Base-by-base conservation (phyloP, 805 yeast genomes). In the Sugiyamaella floridensis region DNA sequence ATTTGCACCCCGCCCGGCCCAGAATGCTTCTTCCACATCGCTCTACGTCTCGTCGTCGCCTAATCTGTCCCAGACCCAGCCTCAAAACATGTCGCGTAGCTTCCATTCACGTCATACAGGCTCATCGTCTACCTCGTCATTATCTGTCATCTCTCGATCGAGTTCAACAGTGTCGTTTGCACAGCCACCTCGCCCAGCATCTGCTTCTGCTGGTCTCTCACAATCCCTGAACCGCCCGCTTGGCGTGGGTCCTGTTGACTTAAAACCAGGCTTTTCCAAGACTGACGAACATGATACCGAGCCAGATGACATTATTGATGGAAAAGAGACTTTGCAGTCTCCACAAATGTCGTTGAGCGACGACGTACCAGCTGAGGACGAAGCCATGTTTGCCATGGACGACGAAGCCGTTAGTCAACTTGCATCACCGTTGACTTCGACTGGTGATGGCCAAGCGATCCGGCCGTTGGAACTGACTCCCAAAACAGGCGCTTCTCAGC, bases 1-100 rank as follows among this genome's bases (percentile, higher is more conserved):
- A 0, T 85, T 86, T 69, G 80, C 82, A 4, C 82, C 82, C 15
- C 57, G 63, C 10, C 63, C 61, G 9, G 19, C 22, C 8, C 34
- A 49, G 40, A 44, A 41, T 22, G 16, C 41, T 26, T 32, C 44
- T 41, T 10, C 43, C 43, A 15, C 42, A 45, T 43, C 48, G 26
- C 49, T 37, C 28, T 20, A 20, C 32, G 12, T 37, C 42, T 26
- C 37, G 12, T 16, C 43, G 2, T 41, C 43, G 43, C 43, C 43
- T 8, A 41, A 41, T 41, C 14, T 41, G 14, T 11, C 14, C 16
- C 43, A n/a, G 10, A 12, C 43, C 3, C 19, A 41, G 43, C 14
- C 43, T 12, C 43, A 19, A 16, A 18, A 16, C 12, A 41, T 41
- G 19, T 6, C 22, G 4, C 22, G 22, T 10, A 19, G 43, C 43